Percentiles rank a stretch among this genome's conserved stretches.
phyloP scores from a whole-genome alignment of 2,329 filamentous ascomycete genomes.

The Cordyceps javanica region DNA sequence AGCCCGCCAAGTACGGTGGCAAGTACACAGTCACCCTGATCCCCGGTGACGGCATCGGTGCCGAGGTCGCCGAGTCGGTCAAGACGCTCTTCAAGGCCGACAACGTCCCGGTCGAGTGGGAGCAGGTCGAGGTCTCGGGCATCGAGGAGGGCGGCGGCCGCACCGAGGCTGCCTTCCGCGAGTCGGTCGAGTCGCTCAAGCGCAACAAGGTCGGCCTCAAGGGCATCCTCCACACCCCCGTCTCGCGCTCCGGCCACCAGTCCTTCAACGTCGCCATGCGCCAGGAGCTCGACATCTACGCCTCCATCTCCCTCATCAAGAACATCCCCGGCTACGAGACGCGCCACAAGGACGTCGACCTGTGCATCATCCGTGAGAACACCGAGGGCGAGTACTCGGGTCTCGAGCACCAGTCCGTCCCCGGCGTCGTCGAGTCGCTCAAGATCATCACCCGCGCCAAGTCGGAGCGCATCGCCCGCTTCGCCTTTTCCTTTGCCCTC shows the following conservation, averaged over 20 bases:
- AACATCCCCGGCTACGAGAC: conserved; percentile 99
- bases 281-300: conserved; percentile 99
- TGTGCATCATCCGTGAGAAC: conserved; percentile 99
- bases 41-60: conserved; percentile 96
- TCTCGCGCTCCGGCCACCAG: conserved; percentile 94
- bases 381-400: conserved; percentile 99
- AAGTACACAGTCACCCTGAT: conserved; percentile 99
- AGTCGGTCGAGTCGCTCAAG: conserved; percentile 90
- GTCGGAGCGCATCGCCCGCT: conserved; percentile 98
- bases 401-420: conserved; percentile 95
- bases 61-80: conserved; percentile 95
- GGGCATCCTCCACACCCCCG: conserved; percentile 96
- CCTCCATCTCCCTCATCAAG: conserved; percentile 96
- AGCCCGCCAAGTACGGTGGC: conserved; percentile 96
- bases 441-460: conserved; percentile 99
- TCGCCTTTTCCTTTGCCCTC: conserved; percentile 94
- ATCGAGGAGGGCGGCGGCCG: conserved; percentile 79
- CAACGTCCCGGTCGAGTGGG: conserved; percentile 98
- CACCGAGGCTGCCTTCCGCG: conserved; percentile 90
- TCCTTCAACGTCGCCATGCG: conserved; percentile 99
- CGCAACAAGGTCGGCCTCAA: conserved; percentile 99
- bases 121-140: conserved; percentile 93
- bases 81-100: conserved; percentile 99
- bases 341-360: conserved; percentile 92
- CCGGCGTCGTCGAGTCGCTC: conserved; percentile 94